Evolutionary conservation across 2,329 filamentous ascomycete genomes (phyloP), one percentile per base, ranked within the genome.

Genomic region (Hymenotorrendiella dingleyae): DNA sequence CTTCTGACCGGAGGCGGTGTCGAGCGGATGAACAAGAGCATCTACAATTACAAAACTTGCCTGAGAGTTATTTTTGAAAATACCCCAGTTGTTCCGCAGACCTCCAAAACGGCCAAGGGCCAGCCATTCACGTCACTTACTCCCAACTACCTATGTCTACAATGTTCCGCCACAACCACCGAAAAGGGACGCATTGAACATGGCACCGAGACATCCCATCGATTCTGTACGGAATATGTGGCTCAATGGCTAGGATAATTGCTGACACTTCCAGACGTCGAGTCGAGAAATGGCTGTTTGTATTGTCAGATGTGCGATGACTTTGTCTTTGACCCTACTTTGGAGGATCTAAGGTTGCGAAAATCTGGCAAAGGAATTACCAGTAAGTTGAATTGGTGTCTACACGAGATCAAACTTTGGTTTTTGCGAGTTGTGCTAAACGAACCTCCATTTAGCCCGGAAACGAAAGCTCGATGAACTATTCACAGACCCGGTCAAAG

Each of bases 241-340:
- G 20, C 10, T 14, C 30, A 22, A 12, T 37, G 8, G 22, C 10
- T 12, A 14, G n/a, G 27, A 20, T 20, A 28, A 30, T 42, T 29
- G 39, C 42, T 48, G 27, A 50, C 35, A 27, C n/a, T 16, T 30
- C 36, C 53, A 89, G 85, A 84, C 59, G 83, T 90, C 28, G 86
- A 93, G 58, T 91, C 86, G 19, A 73, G 80, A 45, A 82, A 76
- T 53, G 86, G 86, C 28, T 74, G 79, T 37, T 67, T 93, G 6
- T 91, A 84, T 64, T 93, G 86, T 62, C 83, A 88, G 52, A 81
- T 87, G 60, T 93, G 86, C 60, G 78, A 85, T 58, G 86, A 93
- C 61, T 80, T 87, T 50, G 82, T 93, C 23, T 91, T 86, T 73
- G 86, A 93, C 54, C 84, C 85, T 5, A 85, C 83, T 5, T 69